Base-by-base conservation (phyloP, 169 alveolate species). In the Cyclospora cayetanensis region DNA sequence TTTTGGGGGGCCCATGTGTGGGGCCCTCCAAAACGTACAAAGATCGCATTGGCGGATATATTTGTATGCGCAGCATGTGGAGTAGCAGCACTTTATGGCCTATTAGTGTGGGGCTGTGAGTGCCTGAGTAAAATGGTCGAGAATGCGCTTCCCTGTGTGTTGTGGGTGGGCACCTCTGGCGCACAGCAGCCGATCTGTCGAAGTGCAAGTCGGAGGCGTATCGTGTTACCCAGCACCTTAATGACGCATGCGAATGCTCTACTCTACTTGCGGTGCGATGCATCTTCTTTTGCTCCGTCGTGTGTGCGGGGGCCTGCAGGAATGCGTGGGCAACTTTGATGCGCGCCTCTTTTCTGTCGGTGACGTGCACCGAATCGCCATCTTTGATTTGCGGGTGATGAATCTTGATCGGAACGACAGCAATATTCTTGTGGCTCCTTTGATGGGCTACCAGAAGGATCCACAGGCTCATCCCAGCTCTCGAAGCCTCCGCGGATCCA, bases 391-490 rank as follows among this genome's bases (percentile, higher is more conserved):
- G 31, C 96, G 99, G 70, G 97, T 99, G n/a, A 94, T 97, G 91
- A 99, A 99, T 92, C 96, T 98, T 79, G 99, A 99, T 94, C 94
- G 99, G 87, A 99, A 99, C 94, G 99, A 99, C 93, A 98, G 98
- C 52, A 99, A 99, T 92, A 98, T 99, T 65, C 96, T 99, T 76
- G 99, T 98, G 60, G 94, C 96, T 27, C 96, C 95, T 43, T 74
- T 94, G 60, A 77, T 94, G 42, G 93, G 93, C 11, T 77, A 80
- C 83, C 76, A 94, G 85, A 74, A 94, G 93, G 82, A 87, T 91
- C 42, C 84, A 95, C 25, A 90, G 55, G 50, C 82, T 31, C 68
- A 68, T 65, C 22, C 63, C 66, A 77, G 85, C 41, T 74, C 87
- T 15, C 74, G 87, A 9, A 84, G 91, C 80, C 80, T 84, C 15